A percentile compares a stretch with the other conserved stretches of the same genome.
These are phyloP conservation scores for Elongisporangium senticosum DNA, from an alignment of 352 stramenopile species.

Conservation along the genomic window DNA sequence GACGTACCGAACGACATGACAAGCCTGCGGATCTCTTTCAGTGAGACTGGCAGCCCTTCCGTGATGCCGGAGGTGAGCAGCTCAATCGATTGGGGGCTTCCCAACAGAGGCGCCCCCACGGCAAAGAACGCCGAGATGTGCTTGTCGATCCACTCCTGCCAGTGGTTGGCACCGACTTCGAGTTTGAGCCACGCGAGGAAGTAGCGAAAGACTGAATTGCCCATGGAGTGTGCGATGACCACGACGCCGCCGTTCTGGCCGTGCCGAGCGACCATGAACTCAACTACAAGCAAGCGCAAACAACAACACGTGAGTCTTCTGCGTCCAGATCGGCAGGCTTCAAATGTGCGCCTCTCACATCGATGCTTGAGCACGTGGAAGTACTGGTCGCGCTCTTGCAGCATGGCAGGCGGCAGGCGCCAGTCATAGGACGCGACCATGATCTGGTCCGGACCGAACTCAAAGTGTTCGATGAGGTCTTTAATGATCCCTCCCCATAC, in stretches of 20 bases:
- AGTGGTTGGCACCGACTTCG: constrained; percentile 66
- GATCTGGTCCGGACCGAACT: constrained; percentile 57
- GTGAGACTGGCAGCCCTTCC: constrained; percentile 54
- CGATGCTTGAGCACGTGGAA: constrained; percentile 70
- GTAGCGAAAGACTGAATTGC: constrained; percentile 75
- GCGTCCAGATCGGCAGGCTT: background rate
- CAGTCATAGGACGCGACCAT: constrained; percentile 79
- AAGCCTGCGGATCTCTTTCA: constrained; percentile 63
- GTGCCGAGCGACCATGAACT: constrained; percentile 49
- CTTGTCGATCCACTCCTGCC: constrained; percentile 67
- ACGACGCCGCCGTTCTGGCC: constrained; percentile 41
- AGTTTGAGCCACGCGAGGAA: constrained; percentile 79
- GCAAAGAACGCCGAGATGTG: constrained; percentile 79
- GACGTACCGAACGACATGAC: constrained; percentile 60
- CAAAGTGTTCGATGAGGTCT: constrained; percentile 65
- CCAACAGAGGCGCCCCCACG: constrained; percentile 59
- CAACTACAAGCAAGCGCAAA: constrained; percentile 32
- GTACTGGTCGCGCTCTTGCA: constrained; percentile 72
- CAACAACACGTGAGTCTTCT: constrained; percentile 1
- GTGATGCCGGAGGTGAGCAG: constrained; percentile 62
- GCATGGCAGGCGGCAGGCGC: constrained; percentile 60
- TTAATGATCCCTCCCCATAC: constrained; percentile 66
- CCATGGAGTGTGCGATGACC: constrained; percentile 80
- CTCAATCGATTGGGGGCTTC: constrained; percentile 64
- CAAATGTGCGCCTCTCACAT: constrained; percentile 7